Evolutionary conservation across 306 rosid species (phyloP).

Genomic region (Cucurbita ficifolia): DNA sequence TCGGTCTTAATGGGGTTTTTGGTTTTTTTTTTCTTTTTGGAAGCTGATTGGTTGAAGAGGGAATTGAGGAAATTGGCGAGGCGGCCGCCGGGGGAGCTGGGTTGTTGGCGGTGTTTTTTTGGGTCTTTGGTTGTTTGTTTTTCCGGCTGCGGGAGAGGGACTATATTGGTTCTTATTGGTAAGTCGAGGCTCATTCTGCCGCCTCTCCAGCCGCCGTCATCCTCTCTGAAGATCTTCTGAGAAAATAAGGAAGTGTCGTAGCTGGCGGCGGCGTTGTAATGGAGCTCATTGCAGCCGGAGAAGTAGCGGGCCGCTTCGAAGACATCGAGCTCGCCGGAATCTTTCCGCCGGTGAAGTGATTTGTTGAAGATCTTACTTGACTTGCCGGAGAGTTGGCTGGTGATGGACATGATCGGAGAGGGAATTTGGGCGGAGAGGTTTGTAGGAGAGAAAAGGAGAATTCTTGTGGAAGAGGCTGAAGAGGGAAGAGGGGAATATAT

Average conservation of each 20-base stretch:
- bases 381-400: constrained; percentile 29
- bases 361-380: constrained; percentile 44
- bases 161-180: constrained; percentile 41
- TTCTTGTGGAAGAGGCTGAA: neutral
- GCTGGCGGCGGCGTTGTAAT: neutral
- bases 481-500: neutral
- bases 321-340: constrained; percentile 82
- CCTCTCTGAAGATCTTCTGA: constrained; percentile 44
- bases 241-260: constrained; percentile 2
- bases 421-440: neutral
- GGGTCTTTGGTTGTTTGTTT: constrained; percentile 45
- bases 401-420: constrained; percentile 45
- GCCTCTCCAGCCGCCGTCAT: constrained; percentile 21
- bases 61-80: constrained; percentile 90
- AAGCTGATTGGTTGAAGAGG: constrained; percentile 71
- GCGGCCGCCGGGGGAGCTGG: constrained; percentile 91
- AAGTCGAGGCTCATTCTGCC: constrained; percentile 84
- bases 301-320: constrained; percentile 85
- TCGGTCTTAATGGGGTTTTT: constrained; percentile 8
- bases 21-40: constrained; percentile 68
- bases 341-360: constrained; percentile 53
- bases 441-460: neutral
- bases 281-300: constrained; percentile 62
- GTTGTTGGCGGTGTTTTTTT: constrained; percentile 57
- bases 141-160: constrained; percentile 32